These are phyloP conservation scores for Grifola frondosa DNA, from an alignment of 1,284 basidiomycete genomes.

Conservation along the genomic window DNA sequence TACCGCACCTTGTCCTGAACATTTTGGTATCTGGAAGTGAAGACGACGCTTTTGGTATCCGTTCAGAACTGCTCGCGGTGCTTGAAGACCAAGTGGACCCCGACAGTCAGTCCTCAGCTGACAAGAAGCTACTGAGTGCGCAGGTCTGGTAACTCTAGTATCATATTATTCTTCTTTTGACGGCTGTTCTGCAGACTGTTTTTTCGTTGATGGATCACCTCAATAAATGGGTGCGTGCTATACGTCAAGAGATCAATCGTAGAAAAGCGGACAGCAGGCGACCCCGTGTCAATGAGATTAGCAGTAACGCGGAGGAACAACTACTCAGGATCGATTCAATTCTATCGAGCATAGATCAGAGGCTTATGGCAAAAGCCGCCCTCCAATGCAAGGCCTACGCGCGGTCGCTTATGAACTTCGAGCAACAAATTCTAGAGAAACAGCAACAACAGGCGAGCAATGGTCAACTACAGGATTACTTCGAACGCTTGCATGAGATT, in stretches of 20 bases:
- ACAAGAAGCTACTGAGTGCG: conserved; percentile 84
- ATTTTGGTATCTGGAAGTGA: conserved; percentile 78
- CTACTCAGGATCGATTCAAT: conserved; percentile 75
- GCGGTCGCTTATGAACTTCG: conserved; percentile 92
- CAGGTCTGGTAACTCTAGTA: conserved; percentile 60
- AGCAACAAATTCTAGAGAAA: conserved; percentile 71
- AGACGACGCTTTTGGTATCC: conserved; percentile 65
- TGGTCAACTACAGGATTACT: conserved; percentile 72
- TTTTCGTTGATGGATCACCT: conserved; percentile 96
- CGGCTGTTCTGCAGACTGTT: conserved; percentile 62
- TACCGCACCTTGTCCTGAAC: conserved; percentile 92
- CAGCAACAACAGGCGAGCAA: conserved; percentile 43
- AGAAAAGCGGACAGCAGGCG: conserved; percentile 53
- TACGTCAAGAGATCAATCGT: conserved; percentile 55
- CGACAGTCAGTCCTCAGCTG: conserved; percentile 55
- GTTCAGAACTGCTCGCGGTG: conserved; percentile 78
- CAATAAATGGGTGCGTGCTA: conserved; percentile 83
- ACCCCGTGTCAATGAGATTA: conserved; percentile 36
- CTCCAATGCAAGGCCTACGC: conserved; percentile 94
- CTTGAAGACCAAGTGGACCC: conserved; percentile 84
- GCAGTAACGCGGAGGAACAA: conserved; percentile 50
- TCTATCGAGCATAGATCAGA: conserved; percentile 81
- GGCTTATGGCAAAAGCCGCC: conserved; percentile 91
- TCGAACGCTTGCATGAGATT: conserved; percentile 93
- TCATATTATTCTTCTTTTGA: not conserved